Evolutionary conservation across 257 asterid species (phyloP).

Genomic region (Salvia hispanica): DNA sequence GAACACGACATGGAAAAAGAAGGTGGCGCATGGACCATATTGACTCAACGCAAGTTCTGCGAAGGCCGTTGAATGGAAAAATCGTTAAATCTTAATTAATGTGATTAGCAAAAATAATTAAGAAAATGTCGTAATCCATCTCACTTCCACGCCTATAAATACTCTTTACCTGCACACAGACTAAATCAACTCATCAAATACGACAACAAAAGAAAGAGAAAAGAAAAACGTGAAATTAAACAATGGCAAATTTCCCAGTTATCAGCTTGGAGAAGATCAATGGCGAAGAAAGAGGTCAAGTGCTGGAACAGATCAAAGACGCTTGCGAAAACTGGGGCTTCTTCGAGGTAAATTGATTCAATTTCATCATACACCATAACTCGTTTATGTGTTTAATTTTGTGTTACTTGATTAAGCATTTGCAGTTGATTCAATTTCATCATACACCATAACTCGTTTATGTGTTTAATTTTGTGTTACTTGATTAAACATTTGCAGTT

Average conservation of each 20-base stretch:
- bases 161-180: constrained; percentile 19
- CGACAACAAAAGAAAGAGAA: constrained; percentile 2
- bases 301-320: constrained; percentile 48
- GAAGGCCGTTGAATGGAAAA: not conserved
- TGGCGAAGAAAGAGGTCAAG: constrained; percentile 47
- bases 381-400: too few relatives aligned
- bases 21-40: not conserved
- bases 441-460: too few relatives aligned
- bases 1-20: not conserved
- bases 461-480: too few relatives aligned
- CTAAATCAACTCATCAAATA: not conserved
- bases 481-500: too few relatives aligned
- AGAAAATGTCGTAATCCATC: constrained; percentile 8
- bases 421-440: too few relatives aligned
- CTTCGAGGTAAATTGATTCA: constrained; percentile 46
- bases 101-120: not conserved
- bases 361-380: too few relatives aligned
- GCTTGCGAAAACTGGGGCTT: constrained; percentile 70
- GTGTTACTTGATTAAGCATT: too few relatives aligned
- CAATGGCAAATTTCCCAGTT: constrained; percentile 54
- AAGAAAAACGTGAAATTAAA: too few relatives aligned
- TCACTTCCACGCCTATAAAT: constrained; percentile 36
- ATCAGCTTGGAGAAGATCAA: constrained; percentile 54
- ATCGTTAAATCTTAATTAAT: not conserved
- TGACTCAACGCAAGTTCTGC: not conserved